Conservation (phyloP, 164 flowering plant species). For the Macadamia integrifolia region DNA sequence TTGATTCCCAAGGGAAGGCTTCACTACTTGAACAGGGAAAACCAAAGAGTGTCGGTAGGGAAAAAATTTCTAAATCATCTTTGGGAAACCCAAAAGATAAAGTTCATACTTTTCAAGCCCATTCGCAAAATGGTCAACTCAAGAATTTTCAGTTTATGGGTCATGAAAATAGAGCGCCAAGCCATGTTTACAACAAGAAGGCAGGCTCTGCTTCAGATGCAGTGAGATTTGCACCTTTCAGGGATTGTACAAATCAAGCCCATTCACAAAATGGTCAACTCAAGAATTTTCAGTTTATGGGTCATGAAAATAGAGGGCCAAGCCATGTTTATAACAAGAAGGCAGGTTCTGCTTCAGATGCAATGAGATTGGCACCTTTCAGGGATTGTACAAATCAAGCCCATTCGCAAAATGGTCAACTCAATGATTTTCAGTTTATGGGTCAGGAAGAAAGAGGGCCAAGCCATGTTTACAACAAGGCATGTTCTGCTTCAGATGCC, state of each 20-base stretch:
- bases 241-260: not conserved
- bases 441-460: not conserved
- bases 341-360: constrained; percentile 6
- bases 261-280: no score
- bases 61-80: constrained; percentile 9
- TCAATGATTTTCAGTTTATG: no score
- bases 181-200: constrained; percentile 1
- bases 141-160: no score
- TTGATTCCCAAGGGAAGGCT: constrained; percentile 10
- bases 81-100: not conserved
- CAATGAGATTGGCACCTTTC: constrained; percentile 5
- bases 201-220: constrained; percentile 8
- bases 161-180: not conserved
- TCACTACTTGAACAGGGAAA: not conserved
- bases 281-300: no score
- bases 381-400: not conserved
- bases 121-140: no score
- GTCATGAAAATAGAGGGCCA: not conserved
- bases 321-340: constrained; percentile 1
- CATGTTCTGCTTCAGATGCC: constrained; percentile 15
- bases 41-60: not conserved
- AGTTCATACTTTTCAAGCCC: no score
- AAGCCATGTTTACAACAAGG: constrained; percentile 4
- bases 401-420: no score
- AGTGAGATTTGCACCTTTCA: constrained; percentile 1